Base-by-base conservation (phyloP, 2,329 filamentous ascomycete species). In the Fusarium austroafricanum region DNA sequence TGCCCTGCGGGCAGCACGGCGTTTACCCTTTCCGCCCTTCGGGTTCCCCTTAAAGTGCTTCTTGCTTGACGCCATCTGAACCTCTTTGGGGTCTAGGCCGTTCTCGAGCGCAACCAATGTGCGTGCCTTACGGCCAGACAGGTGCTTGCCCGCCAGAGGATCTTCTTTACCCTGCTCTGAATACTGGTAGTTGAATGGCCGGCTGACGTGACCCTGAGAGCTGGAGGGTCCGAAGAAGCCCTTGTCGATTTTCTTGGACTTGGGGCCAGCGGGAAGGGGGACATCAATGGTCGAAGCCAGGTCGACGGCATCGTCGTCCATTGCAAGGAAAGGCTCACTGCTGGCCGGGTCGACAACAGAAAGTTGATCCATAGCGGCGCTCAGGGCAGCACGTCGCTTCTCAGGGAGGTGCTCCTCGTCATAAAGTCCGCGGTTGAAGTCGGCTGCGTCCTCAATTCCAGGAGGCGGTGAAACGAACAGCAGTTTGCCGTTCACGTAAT, bases 401-500 rank as follows among this genome's bases (percentile, higher is more conserved):
- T 90, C 88, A 1, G 95, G 95, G 5, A 98, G 86, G 75, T 97
- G 92, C 1, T 85, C 84, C 44, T 91, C 83, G 74, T 97, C 91
- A 79, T 98, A 98, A 6, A 98, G 88, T 61, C 96, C 94, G 49
- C 85, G 83, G 81, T 99, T 99, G 85, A 98, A 99, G 54, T 90
- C 87, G 47, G 82, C 81, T 1, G 88, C 83, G 71, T 97, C 92
- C 38, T 91, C 87, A 29, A 90, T 86, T 6, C 82, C 82, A 0
- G 94, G 94, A 1, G 96, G 96, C 6, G 96, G 94, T 73, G 95
- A 90, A 71, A 94, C 96, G 82, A 91, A 98, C 8, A 98, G 86
- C 0, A 99, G 87, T 81, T 97, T 98, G 66, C 96, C 96, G 77
- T 91, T 97, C 71, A 99, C 96, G 75, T 98, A 99, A 81, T 99